These are phyloP conservation scores for Veloporphyrellus conicus DNA, from an alignment of 1,284 basidiomycete genomes.

Conservation along the genomic window DNA sequence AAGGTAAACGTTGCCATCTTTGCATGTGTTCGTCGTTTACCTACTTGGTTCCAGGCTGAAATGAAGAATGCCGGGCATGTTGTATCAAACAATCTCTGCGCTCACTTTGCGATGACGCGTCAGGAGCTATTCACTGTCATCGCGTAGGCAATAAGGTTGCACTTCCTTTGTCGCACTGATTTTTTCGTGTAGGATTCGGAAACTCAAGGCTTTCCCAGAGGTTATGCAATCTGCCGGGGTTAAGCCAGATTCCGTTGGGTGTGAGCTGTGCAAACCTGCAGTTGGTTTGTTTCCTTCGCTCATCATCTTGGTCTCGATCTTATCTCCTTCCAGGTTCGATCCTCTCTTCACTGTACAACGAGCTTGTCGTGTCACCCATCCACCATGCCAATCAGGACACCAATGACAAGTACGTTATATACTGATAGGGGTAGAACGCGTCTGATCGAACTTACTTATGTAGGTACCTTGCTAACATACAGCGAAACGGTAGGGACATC, in stretches of 20 bases:
- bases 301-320: neutral
- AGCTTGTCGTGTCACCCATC: constrained; percentile 61
- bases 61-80: constrained; percentile 67
- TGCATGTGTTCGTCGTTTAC: neutral
- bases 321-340: constrained; percentile 35
- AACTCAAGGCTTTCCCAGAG: constrained; percentile 53
- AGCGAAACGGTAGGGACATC: constrained; percentile 61
- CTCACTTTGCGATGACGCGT: constrained; percentile 67
- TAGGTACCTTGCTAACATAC: constrained; percentile 70
- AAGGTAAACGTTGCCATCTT: constrained; percentile 18
- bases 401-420: constrained; percentile 53
- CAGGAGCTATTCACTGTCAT: constrained; percentile 67
- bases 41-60: constrained; percentile 46
- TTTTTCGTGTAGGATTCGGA: constrained; percentile 46
- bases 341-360: constrained; percentile 66
- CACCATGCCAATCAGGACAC: constrained; percentile 72
- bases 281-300: constrained; percentile 42
- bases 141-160: too few relatives aligned
- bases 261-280: constrained; percentile 72
- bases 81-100: constrained; percentile 61
- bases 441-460: too few relatives aligned
- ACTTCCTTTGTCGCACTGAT: too few relatives aligned
- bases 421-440: too few relatives aligned
- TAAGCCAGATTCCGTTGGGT: constrained; percentile 54
- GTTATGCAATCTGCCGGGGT: constrained; percentile 54